A percentile compares a stretch with the other conserved stretches of the same genome.
Conservation (phyloP, 2,329 filamentous ascomycete genomes). For the Aspergillus brunneoviolaceus region DNA sequence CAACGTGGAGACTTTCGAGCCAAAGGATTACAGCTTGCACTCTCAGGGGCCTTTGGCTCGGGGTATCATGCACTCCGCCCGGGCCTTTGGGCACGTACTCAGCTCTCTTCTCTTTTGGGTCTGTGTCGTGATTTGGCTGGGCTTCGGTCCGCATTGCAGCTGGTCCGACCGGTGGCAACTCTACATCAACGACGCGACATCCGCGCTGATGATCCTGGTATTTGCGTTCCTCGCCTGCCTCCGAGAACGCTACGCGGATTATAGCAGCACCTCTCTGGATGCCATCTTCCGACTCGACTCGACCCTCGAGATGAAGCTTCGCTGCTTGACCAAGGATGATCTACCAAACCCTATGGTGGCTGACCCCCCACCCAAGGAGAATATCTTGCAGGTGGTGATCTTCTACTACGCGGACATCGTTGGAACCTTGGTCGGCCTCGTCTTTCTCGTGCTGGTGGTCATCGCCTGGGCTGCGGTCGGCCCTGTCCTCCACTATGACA, state of each 20-base stretch:
- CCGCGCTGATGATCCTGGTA: slow-evolving; percentile 45
- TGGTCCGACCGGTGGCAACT: slow-evolving; percentile 22
- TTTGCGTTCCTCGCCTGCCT: slow-evolving; percentile 27
- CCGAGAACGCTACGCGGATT: slow-evolving; percentile 20
- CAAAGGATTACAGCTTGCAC: no score
- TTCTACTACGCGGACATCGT: slow-evolving; percentile 44
- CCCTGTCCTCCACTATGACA: slow-evolving; percentile 40
- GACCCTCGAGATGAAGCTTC: slow-evolving; percentile 18
- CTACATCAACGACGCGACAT: slow-evolving; percentile 17
- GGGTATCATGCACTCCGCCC: slow-evolving; percentile 1
- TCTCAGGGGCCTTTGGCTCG: not conserved
- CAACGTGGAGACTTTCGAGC: not conserved
- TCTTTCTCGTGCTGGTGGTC: slow-evolving; percentile 39
- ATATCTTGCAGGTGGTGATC: slow-evolving; percentile 37
- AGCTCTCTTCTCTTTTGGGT: slow-evolving; percentile 19
- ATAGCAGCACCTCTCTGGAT: slow-evolving; percentile 17
- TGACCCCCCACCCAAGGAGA: slow-evolving; percentile 34
- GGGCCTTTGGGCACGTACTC: slow-evolving; percentile 16
- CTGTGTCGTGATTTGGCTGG: slow-evolving; percentile 22
- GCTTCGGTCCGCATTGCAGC: slow-evolving; percentile 14
- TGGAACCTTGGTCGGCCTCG: slow-evolving; percentile 43
- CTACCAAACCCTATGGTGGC: slow-evolving; percentile 35
- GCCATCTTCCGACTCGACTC: slow-evolving; percentile 23
- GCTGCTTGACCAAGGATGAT: slow-evolving; percentile 17
- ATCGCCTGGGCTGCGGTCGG: slow-evolving; percentile 43